Conservation (phyloP, 495 filamentous ascomycete genomes). For the Aspergillus nidulans region DNA sequence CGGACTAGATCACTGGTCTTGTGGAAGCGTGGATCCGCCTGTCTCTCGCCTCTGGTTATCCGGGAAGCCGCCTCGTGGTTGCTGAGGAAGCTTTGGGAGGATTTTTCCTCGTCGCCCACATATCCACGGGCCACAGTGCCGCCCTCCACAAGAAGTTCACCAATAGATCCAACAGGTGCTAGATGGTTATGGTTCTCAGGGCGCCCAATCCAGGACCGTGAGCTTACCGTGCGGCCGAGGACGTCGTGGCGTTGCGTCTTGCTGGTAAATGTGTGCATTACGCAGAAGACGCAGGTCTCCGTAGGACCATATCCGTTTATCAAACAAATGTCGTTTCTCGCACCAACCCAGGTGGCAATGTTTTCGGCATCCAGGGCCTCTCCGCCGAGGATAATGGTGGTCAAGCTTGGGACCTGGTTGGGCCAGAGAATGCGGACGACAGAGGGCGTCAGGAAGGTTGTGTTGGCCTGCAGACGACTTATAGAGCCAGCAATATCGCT, state of each 20-base stretch:
- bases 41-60: background rate
- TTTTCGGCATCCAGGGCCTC: slow-evolving; percentile 14
- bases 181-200: slow-evolving; percentile 6
- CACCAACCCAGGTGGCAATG: slow-evolving; percentile 17
- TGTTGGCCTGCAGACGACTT: slow-evolving; percentile 16
- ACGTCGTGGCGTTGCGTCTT: background rate
- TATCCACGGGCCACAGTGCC: slow-evolving; percentile 22
- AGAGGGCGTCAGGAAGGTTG: slow-evolving; percentile 23
- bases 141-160: slow-evolving; percentile 45
- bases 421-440: slow-evolving; percentile 20
- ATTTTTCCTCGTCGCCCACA: slow-evolving; percentile 8
- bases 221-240: background rate
- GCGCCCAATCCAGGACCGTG: background rate
- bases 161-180: slow-evolving; percentile 37
- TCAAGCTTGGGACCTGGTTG: slow-evolving; percentile 15
- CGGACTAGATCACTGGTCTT: slow-evolving; percentile 29
- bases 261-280: background rate
- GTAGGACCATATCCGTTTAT: slow-evolving; percentile 8
- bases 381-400: slow-evolving; percentile 20
- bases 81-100: slow-evolving; percentile 20
- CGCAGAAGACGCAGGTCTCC: background rate
- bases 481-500: slow-evolving; percentile 23
- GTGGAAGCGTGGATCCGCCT: slow-evolving; percentile 15
- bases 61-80: slow-evolving; percentile 20
- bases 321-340: background rate